Conservation (phyloP, 2,329 filamentous ascomycete genomes). For the Catunica adiposa region DNA sequence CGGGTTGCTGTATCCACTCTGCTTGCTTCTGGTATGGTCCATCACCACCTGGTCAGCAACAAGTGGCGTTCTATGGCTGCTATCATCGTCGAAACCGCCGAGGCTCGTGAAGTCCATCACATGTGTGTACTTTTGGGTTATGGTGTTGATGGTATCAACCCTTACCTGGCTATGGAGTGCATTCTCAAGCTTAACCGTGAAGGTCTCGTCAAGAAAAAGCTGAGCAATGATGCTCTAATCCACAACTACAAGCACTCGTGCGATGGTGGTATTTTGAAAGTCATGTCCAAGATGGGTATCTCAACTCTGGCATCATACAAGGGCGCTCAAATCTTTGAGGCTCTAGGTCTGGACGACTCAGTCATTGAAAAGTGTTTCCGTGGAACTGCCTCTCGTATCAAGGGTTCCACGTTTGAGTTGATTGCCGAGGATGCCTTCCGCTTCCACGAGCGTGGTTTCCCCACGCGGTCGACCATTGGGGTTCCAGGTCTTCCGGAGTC, state of each 20-base stretch:
- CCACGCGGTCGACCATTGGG: constrained; percentile 58
- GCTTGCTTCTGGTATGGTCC: constrained; percentile 80
- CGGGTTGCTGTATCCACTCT: constrained; percentile 75
- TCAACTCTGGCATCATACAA: constrained; percentile 94
- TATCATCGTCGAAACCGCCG: constrained; percentile 77
- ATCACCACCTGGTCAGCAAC: constrained; percentile 89
- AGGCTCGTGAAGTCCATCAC: constrained; percentile 93
- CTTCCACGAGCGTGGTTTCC: constrained; percentile 86
- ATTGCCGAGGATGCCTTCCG: constrained; percentile 91
- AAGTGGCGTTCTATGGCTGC: constrained; percentile 86
- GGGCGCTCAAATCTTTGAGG: constrained; percentile 94
- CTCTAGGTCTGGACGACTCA: constrained; percentile 77
- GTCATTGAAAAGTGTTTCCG: constrained; percentile 92
- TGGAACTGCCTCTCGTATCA: constrained; percentile 85
- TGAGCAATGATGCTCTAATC: constrained; percentile 66
- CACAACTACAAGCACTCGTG: constrained; percentile 95
- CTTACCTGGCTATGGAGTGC: constrained; percentile 89
- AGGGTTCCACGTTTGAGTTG: constrained; percentile 81
- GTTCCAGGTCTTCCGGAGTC: constrained; percentile 76
- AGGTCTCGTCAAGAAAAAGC: constrained; percentile 77
- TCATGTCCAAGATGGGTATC: constrained; percentile 99
- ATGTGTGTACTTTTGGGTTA: constrained; percentile 98
- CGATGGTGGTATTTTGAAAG: constrained; percentile 90
- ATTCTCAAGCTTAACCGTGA: constrained; percentile 94
- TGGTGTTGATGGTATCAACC: constrained; percentile 85